Evolutionary conservation across 805 yeast species (phyloP).

Genomic region (Aciculoconidium aculeatum): DNA sequence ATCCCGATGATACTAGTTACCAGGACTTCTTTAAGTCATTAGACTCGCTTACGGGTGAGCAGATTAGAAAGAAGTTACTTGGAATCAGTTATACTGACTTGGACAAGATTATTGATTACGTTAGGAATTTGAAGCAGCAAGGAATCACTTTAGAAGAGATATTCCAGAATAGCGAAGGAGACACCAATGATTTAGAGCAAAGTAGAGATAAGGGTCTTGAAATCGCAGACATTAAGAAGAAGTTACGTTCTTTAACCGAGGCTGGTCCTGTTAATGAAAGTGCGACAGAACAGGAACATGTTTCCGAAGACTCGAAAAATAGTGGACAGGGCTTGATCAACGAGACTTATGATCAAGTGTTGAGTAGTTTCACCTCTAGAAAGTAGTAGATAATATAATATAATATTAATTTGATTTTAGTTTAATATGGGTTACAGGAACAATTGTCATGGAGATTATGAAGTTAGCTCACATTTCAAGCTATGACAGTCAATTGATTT

Average conservation of each 20-base stretch:
- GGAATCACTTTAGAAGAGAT: slow-evolving; percentile 27
- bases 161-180: slow-evolving; percentile 8
- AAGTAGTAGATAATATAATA: too few relatives aligned
- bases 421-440: too few relatives aligned
- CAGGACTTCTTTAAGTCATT: slow-evolving; percentile 9
- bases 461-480: too few relatives aligned
- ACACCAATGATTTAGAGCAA: slow-evolving; percentile 2
- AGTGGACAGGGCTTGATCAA: slow-evolving; percentile 9
- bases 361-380: too few relatives aligned
- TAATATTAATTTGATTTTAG: too few relatives aligned
- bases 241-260: slow-evolving; percentile 4
- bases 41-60: slow-evolving; percentile 29
- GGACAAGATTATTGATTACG: slow-evolving; percentile 27
- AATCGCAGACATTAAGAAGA: slow-evolving; percentile 9
- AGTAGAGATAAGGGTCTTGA: slow-evolving; percentile 9
- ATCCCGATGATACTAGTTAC: slow-evolving; percentile 11
- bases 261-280: too few relatives aligned
- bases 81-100: slow-evolving; percentile 28
- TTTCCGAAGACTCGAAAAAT: slow-evolving; percentile 1
- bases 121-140: slow-evolving; percentile 24
- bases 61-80: slow-evolving; percentile 28
- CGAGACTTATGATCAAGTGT: slow-evolving; percentile 17
- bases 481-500: too few relatives aligned
- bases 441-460: too few relatives aligned
- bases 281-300: slow-evolving; percentile 1